These are phyloP conservation scores for Wickerhamomyces chaumierensis DNA, from an alignment of 805 yeast species.

Conservation along the genomic window DNA sequence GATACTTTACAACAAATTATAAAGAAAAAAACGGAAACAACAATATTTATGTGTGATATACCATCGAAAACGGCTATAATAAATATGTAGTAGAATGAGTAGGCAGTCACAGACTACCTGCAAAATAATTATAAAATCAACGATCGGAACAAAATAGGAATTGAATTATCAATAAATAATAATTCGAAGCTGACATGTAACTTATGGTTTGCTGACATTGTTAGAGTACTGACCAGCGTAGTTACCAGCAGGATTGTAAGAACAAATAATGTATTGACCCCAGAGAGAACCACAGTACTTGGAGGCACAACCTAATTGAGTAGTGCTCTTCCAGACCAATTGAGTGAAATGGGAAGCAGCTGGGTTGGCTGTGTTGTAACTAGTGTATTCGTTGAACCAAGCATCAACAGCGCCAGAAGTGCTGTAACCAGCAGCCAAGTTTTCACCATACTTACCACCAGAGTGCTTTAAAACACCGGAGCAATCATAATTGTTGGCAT, in stretches of 20 bases:
- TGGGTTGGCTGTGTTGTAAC: constrained; percentile 42
- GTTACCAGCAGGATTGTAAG: constrained; percentile 71
- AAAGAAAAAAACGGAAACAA: no score
- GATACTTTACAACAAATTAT: no score
- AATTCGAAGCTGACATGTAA: no score
- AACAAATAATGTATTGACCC: constrained; percentile 62
- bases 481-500: constrained; percentile 44
- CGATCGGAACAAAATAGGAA: background rate
- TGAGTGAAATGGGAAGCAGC: constrained; percentile 78
- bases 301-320: constrained; percentile 67
- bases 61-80: no score
- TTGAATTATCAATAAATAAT: no score
- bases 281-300: constrained; percentile 44
- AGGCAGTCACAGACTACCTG: no score
- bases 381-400: constrained; percentile 62
- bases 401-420: constrained; percentile 48
- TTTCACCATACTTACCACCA: constrained; percentile 69
- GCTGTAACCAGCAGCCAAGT: constrained; percentile 64
- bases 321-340: constrained; percentile 63
- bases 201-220: constrained; percentile 18
- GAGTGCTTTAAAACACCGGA: constrained; percentile 57
- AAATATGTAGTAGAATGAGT: no score
- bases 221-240: constrained; percentile 37
- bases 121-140: no score
- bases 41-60: no score